These are phyloP conservation scores for Quercus ilex DNA, from an alignment of 306 rosid genomes.

Conservation along the genomic window DNA sequence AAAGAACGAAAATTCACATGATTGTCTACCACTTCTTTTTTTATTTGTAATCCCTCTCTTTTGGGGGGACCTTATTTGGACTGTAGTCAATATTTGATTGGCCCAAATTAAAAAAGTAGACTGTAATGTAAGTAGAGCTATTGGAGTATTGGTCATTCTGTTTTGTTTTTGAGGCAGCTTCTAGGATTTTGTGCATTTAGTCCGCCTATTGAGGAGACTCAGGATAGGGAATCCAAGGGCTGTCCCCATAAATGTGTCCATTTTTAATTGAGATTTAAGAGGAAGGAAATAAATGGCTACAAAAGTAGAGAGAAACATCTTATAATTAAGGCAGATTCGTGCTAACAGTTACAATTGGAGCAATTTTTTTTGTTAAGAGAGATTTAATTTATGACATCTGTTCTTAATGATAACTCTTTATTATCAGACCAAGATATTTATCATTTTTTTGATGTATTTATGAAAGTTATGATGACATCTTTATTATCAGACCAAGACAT, in stretches of 20 bases:
- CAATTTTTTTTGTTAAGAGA: no score
- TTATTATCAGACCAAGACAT: no score
- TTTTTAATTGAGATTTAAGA: no score
- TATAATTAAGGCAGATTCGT: no score
- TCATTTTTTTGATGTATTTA: no score
- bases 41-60: neutral
- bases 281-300: no score
- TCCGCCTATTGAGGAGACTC: neutral
- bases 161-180: slow-evolving; percentile 22
- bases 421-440: no score
- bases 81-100: slow-evolving; percentile 23
- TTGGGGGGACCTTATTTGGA: neutral
- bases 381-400: no score
- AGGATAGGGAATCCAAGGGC: slow-evolving; percentile 40
- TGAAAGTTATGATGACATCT: no score
- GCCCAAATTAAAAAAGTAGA: slow-evolving; percentile 22
- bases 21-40: neutral
- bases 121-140: slow-evolving; percentile 18
- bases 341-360: no score
- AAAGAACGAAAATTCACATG: neutral
- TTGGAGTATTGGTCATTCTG: neutral
- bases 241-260: neutral
- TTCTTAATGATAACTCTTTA: no score
- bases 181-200: slow-evolving; percentile 40
- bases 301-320: no score